Conservation (phyloP, 768 basidiomycete genomes). For the Kwoniella dendrophila region DNA sequence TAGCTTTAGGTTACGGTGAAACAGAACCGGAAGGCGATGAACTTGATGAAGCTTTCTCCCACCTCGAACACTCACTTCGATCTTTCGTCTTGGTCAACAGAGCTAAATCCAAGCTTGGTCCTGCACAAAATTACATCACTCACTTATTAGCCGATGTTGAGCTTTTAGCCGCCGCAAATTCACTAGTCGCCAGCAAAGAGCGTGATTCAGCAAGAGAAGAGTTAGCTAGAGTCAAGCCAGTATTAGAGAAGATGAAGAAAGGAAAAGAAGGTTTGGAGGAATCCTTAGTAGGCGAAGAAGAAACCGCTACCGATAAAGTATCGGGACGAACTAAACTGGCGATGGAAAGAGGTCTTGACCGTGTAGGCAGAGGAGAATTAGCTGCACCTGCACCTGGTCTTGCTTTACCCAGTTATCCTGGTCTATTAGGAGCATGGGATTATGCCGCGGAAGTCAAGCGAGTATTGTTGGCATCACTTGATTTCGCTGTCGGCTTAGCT, state of each 20-base stretch:
- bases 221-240: conserved; percentile 70
- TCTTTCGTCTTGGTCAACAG: conserved; percentile 96
- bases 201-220: conserved; percentile 71
- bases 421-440: conserved; percentile 78
- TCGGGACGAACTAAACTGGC: conserved; percentile 63
- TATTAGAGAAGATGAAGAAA: conserved; percentile 82
- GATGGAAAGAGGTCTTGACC: conserved; percentile 71
- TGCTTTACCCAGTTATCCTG: conserved; percentile 75
- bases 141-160: conserved; percentile 90
- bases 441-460: conserved; percentile 79
- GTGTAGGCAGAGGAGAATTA: conserved; percentile 73
- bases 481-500: conserved; percentile 73
- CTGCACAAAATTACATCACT: conserved; percentile 85
- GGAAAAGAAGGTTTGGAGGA: conserved; percentile 76
- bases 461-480: conserved; percentile 76
- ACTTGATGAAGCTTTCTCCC: conserved; percentile 66
- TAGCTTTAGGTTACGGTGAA: conserved; percentile 57
- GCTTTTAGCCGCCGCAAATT: conserved; percentile 80
- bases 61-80: conserved; percentile 84
- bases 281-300: conserved; percentile 75
- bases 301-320: conserved; percentile 66
- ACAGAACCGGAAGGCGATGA: conserved; percentile 62
- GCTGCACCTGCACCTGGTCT: conserved; percentile 53
- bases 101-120: conserved; percentile 91
- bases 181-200: conserved; percentile 79